Conservation (phyloP, 257 asterid species). For the Solanum sejunctum region DNA sequence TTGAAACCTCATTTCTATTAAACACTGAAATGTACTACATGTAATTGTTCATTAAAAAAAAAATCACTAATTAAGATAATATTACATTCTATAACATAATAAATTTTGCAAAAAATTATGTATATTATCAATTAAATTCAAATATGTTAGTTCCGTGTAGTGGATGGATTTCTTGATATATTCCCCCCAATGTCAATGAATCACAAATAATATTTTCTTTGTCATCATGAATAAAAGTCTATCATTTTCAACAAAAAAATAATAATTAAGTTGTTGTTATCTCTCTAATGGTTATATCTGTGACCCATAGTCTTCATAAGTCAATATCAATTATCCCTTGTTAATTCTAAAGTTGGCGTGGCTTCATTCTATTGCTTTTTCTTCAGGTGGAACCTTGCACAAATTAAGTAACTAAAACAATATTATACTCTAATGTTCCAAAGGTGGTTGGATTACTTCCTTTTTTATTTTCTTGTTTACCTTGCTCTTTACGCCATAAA, state of each 20-base stretch:
- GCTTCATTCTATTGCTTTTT: conserved; percentile 31
- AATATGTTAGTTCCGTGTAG: neutral
- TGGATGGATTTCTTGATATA: neutral
- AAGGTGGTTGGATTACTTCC: neutral
- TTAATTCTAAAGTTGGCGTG: conserved; percentile 39
- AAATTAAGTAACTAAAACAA: conserved; percentile 23
- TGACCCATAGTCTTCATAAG: conserved; percentile 18
- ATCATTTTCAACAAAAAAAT: neutral
- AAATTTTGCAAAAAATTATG: neutral
- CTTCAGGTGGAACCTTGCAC: conserved; percentile 21
- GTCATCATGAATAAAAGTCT: neutral
- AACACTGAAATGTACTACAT: neutral
- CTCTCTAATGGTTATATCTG: conserved; percentile 19
- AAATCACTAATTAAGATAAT: neutral
- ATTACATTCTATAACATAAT: neutral
- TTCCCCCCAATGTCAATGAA: neutral
- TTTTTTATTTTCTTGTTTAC: neutral
- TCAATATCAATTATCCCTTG: conserved; percentile 35
- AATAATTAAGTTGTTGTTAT: neutral
- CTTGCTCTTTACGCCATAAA: neutral
- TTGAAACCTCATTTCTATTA: neutral
- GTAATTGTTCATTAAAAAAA: neutral
- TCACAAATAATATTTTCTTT: neutral
- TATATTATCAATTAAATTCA: neutral
- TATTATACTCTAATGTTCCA: neutral